phyloP scores from a whole-genome alignment of 345 rosid genomes.

The Salix viminalis region DNA sequence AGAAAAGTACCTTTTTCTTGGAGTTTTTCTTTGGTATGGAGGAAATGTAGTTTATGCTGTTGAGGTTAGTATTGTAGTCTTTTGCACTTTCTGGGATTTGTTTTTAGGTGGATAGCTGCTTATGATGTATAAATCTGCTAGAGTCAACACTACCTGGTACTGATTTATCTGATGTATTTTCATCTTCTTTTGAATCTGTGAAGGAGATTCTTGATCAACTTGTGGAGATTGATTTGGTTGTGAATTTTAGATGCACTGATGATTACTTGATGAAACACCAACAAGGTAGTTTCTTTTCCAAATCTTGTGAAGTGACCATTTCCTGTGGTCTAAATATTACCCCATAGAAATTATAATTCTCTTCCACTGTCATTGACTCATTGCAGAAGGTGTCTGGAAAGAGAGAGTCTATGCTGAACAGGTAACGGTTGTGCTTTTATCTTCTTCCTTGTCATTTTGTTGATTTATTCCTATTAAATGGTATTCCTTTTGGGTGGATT shows the following conservation, averaged over 20 bases:
- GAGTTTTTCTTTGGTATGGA: not conserved
- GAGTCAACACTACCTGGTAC: not conserved
- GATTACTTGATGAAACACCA: slow-evolving; percentile 5
- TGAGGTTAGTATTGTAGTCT: not conserved
- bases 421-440: not conserved
- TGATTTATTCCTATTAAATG: not conserved
- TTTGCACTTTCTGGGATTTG: not conserved
- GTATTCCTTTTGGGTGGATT: not conserved
- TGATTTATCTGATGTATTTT: not conserved
- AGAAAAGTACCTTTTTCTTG: not conserved
- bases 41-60: not conserved
- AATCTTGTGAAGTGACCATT: not conserved
- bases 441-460: not conserved
- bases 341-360: not conserved
- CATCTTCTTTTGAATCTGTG: not conserved
- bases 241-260: slow-evolving; percentile 16
- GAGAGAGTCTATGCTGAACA: slow-evolving; percentile 11
- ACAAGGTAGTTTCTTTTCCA: slow-evolving; percentile 10
- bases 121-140: not conserved
- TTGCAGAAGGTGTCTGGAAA: slow-evolving; percentile 19
- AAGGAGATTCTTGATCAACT: slow-evolving; percentile 30
- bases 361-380: not conserved
- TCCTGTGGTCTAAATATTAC: not conserved
- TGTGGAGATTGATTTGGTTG: slow-evolving; percentile 26
- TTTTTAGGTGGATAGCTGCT: not conserved